Percentiles rank a stretch among this genome's conserved stretches.
phyloP scores from a whole-genome alignment of 164 flowering plant genomes.

The Sedum album region DNA sequence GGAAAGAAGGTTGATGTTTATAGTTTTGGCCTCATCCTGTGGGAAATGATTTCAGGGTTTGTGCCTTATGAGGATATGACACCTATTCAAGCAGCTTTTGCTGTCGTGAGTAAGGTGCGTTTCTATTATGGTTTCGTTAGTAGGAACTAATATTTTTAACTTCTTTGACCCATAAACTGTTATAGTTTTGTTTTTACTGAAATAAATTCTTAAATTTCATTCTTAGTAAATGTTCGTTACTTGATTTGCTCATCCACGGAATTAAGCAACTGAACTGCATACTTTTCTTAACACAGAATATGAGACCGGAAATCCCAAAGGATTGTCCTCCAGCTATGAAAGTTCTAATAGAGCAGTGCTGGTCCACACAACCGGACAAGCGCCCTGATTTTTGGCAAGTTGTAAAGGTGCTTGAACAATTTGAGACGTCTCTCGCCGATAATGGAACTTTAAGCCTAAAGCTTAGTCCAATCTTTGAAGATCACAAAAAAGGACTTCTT shows the following conservation, averaged over 20 bases:
- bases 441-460: slow-evolving; percentile 56
- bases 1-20: slow-evolving; percentile 15
- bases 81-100: slow-evolving; percentile 13
- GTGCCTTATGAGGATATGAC: slow-evolving; percentile 12
- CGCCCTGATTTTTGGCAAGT: slow-evolving; percentile 74
- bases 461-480: slow-evolving; percentile 31
- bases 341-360: slow-evolving; percentile 67
- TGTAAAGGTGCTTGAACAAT: slow-evolving; percentile 65
- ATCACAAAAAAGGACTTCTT: slow-evolving; percentile 69
- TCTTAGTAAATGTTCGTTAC: not conserved
- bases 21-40: slow-evolving; percentile 13
- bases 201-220: too few relatives aligned
- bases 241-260: not conserved
- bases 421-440: slow-evolving; percentile 46
- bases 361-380: slow-evolving; percentile 53
- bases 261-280: too few relatives aligned
- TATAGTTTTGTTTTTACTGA: too few relatives aligned
- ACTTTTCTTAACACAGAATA: slow-evolving; percentile 40
- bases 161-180: too few relatives aligned
- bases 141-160: not conserved
- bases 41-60: slow-evolving; percentile 11
- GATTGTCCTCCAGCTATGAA: slow-evolving; percentile 60
- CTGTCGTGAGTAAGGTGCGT: slow-evolving; percentile 14
- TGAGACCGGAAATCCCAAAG: slow-evolving; percentile 60
- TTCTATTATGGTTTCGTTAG: not conserved